These are phyloP conservation scores for Casuarina cunninghamiana DNA, from an alignment of 306 rosid species.

Conservation along the genomic window DNA sequence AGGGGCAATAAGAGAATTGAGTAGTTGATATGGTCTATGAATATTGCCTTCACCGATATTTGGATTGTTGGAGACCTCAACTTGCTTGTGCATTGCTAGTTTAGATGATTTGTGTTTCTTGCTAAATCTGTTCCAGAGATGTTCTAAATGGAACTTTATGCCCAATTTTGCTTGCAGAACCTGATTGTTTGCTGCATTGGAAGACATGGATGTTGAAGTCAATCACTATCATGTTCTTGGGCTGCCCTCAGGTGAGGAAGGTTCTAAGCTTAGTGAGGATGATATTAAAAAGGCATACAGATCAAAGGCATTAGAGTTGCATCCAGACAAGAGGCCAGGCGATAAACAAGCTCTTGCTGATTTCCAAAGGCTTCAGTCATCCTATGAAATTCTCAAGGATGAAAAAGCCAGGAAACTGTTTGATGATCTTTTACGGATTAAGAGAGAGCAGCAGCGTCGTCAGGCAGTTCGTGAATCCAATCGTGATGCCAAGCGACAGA, in stretches of 20 bases:
- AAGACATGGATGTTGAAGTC: constrained; percentile 47
- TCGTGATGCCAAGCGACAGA: constrained; percentile 75
- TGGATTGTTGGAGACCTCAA: too few species aligned
- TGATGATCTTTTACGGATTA: constrained; percentile 70
- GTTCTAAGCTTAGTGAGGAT: constrained; percentile 61
- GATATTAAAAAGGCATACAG: constrained; percentile 77
- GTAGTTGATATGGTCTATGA: too few species aligned
- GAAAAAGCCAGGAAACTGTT: constrained; percentile 75
- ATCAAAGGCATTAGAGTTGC: constrained; percentile 72
- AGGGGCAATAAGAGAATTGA: too few species aligned
- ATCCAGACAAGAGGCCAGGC: constrained; percentile 89
- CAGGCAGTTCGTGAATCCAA: constrained; percentile 69
- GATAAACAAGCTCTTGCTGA: constrained; percentile 73
- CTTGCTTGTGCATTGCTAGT: too few species aligned
- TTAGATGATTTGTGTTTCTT: neutral
- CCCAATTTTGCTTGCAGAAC: neutral
- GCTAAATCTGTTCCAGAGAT: neutral
- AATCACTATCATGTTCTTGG: constrained; percentile 82
- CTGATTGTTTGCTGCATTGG: neutral
- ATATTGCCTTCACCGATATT: too few species aligned
- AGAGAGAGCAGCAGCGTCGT: constrained; percentile 67
- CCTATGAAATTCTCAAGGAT: constrained; percentile 82
- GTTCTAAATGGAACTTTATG: neutral
- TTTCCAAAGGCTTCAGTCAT: constrained; percentile 64
- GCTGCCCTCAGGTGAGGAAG: constrained; percentile 80